Conservation (phyloP, 352 stramenopile genomes). For the Phytophthora sojae region DNA sequence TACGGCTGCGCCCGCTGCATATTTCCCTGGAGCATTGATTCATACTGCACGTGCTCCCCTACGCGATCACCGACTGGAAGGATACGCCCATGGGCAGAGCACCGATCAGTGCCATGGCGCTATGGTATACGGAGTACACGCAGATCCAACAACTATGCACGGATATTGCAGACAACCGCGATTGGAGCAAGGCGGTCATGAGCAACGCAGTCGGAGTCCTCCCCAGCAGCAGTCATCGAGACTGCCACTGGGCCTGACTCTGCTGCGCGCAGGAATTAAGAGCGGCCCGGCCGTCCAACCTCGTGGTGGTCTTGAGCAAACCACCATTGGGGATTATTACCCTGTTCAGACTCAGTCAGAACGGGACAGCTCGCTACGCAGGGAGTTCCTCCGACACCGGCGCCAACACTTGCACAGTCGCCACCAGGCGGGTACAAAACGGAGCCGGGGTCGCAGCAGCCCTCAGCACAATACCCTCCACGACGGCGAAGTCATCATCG, state of each 20-base stretch:
- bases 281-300: too few species aligned
- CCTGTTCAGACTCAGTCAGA: not conserved
- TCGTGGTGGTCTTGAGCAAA: not conserved
- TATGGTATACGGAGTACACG: not conserved
- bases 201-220: not conserved
- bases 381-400: not conserved
- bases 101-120: not conserved
- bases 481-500: not conserved
- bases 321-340: not conserved
- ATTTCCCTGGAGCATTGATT: not conserved
- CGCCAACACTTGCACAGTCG: not conserved
- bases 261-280: not conserved
- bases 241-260: too few species aligned
- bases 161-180: too few species aligned
- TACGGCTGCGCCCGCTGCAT: not conserved
- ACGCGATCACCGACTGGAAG: not conserved
- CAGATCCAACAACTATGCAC: not conserved
- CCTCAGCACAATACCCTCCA: too few species aligned
- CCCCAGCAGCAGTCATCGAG: not conserved
- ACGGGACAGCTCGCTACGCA: not conserved
- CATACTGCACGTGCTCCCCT: not conserved
- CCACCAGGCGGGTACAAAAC: too few species aligned
- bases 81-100: not conserved
- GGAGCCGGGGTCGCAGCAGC: too few species aligned
- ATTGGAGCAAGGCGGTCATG: not conserved